A percentile compares a stretch with the other conserved stretches of the same genome.
phyloP scores from a whole-genome alignment of 257 asterid species.

The Gardenia jasminoides region DNA sequence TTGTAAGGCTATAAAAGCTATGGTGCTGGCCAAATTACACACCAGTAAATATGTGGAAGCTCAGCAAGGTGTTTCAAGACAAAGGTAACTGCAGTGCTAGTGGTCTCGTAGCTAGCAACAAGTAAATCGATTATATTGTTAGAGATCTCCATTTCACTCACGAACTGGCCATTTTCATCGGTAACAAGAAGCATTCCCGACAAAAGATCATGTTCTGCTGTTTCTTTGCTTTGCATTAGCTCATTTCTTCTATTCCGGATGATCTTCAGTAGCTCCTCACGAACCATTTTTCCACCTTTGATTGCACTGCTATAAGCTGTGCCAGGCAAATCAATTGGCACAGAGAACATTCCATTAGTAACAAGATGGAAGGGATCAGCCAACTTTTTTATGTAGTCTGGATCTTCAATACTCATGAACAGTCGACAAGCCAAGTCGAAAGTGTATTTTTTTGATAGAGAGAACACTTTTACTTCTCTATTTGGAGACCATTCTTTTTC shows the following conservation, averaged over 20 bases:
- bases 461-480: slow-evolving; percentile 35
- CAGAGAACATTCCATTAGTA: slow-evolving; percentile 1
- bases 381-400: slow-evolving; percentile 1
- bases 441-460: slow-evolving; percentile 42
- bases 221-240: not conserved
- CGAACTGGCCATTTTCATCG: slow-evolving; percentile 46
- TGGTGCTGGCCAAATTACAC: too few species aligned
- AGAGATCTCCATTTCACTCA: slow-evolving; percentile 64
- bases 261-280: not conserved
- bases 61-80: slow-evolving; percentile 52
- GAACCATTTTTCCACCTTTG: not conserved
- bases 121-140: slow-evolving; percentile 44
- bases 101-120: slow-evolving; percentile 58
- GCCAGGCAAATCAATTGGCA: not conserved
- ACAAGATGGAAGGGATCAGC: not conserved
- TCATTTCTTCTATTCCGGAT: not conserved
- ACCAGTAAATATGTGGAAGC: slow-evolving; percentile 63
- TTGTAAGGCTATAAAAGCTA: too few species aligned
- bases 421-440: slow-evolving; percentile 47
- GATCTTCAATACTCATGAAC: slow-evolving; percentile 38
- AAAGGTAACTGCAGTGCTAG: slow-evolving; percentile 49
- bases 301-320: not conserved
- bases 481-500: slow-evolving; percentile 39
- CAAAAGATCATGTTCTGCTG: slow-evolving; percentile 39
- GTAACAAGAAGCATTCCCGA: slow-evolving; percentile 50